Evolutionary conservation across 2,329 filamentous ascomycete species (phyloP).

Genomic region (Penicillium brevicompactum): DNA sequence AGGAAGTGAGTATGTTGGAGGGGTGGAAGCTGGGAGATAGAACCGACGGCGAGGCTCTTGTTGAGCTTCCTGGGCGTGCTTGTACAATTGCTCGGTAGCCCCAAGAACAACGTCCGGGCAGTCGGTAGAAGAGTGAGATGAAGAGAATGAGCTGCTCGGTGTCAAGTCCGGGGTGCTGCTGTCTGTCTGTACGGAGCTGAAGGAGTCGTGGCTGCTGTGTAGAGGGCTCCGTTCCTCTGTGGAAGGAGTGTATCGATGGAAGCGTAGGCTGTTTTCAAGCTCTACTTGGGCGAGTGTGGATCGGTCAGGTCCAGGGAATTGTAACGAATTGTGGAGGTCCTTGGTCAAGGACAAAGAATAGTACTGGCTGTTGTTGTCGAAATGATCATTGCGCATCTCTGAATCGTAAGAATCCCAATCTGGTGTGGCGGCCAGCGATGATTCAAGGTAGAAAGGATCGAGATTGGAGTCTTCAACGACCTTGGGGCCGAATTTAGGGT

Average conservation of each 20-base stretch:
- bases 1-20: slow-evolving; percentile 24
- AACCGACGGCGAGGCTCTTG: slow-evolving; percentile 22
- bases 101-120: slow-evolving; percentile 32
- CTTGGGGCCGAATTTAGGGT: slow-evolving; percentile 28
- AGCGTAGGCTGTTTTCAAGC: slow-evolving; percentile 31
- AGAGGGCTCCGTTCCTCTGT: slow-evolving; percentile 23
- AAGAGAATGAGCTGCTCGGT: slow-evolving; percentile 44
- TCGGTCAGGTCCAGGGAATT: slow-evolving; percentile 25
- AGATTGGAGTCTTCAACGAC: slow-evolving; percentile 37
- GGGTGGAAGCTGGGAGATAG: slow-evolving; percentile 28
- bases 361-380: slow-evolving; percentile 33
- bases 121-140: slow-evolving; percentile 33
- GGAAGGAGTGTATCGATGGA: slow-evolving; percentile 30
- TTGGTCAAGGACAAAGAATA: slow-evolving; percentile 34
- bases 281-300: slow-evolving; percentile 35
- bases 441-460: slow-evolving; percentile 44
- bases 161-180: slow-evolving; percentile 38
- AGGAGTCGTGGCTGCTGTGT: slow-evolving; percentile 37
- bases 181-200: slow-evolving; percentile 36
- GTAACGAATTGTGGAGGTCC: slow-evolving; percentile 14
- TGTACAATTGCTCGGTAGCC: slow-evolving; percentile 32
- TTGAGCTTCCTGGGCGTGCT: slow-evolving; percentile 24
- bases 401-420: slow-evolving; percentile 28
- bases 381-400: slow-evolving; percentile 35
- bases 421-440: slow-evolving; percentile 33